Conservation (phyloP, 1,284 basidiomycete genomes). For the Fomitopsis palustris region DNA sequence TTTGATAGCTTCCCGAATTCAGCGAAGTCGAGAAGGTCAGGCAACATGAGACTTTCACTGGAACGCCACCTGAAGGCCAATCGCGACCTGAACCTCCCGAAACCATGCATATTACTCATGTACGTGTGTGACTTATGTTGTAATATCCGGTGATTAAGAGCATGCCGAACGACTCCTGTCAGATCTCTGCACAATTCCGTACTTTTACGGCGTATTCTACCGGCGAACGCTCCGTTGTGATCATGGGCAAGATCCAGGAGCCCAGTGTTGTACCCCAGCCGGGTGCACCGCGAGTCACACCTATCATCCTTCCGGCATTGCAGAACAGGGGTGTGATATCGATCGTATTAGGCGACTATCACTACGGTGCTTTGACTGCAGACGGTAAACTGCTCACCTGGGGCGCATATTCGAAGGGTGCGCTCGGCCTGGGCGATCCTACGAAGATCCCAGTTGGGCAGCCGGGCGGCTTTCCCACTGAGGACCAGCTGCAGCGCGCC, state of each 20-base stretch:
- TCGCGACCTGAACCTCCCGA: conserved; percentile 3
- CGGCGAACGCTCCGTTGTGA: conserved; percentile 59
- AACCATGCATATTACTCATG: conserved; percentile 9
- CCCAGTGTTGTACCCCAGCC: conserved; percentile 3
- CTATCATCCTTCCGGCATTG: conserved; percentile 64
- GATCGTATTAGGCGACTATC: conserved; percentile 87
- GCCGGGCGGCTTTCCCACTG: conserved; percentile 56
- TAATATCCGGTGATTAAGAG: not conserved
- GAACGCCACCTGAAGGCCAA: not conserved
- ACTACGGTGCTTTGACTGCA: conserved; percentile 79
- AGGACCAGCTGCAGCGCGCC: conserved; percentile 32
- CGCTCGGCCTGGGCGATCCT: conserved; percentile 81
- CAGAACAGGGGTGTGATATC: conserved; percentile 78
- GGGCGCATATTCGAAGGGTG: conserved; percentile 77
- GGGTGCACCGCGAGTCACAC: conserved; percentile 28
- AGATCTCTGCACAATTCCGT: conserved; percentile 84
- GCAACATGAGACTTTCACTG: conserved; percentile 1
- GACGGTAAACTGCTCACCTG: conserved; percentile 79
- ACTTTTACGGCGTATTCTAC: conserved; percentile 83
- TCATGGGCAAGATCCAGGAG: conserved; percentile 52
- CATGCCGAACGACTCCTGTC: not conserved
- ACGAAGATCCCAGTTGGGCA: conserved; percentile 42
- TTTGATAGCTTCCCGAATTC: conserved; percentile 61
- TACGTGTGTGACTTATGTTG: not conserved
- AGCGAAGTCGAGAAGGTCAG: conserved; percentile 54